Evolutionary conservation across 2,329 filamentous ascomycete species (phyloP).

Genomic region (Aspergillus nomiae): DNA sequence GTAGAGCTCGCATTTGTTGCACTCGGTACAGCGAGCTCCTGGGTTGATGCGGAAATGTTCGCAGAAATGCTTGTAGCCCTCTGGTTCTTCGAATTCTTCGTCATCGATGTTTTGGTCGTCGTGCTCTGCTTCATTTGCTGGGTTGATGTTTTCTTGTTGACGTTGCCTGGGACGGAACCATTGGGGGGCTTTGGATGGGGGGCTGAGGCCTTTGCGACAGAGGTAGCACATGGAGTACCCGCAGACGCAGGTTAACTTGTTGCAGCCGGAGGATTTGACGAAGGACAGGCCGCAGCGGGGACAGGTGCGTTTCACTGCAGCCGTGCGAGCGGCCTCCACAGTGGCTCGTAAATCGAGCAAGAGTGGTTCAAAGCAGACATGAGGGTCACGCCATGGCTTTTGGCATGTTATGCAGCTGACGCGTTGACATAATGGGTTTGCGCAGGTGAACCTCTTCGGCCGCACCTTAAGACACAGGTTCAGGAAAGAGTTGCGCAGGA

Average conservation of each 20-base stretch:
- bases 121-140: slow-evolving; percentile 42
- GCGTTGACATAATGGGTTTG: slow-evolving; percentile 66
- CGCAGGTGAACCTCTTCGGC: slow-evolving; percentile 77
- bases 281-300: slow-evolving; percentile 89
- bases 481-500: slow-evolving; percentile 63
- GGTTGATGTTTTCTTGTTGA: slow-evolving; percentile 34
- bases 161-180: slow-evolving; percentile 12
- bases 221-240: slow-evolving; percentile 99
- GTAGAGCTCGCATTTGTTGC: slow-evolving; percentile 75
- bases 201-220: slow-evolving; percentile 69
- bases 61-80: slow-evolving; percentile 93
- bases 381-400: slow-evolving; percentile 83
- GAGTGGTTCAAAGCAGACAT: slow-evolving; percentile 85
- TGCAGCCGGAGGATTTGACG: slow-evolving; percentile 91
- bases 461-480: slow-evolving; percentile 71
- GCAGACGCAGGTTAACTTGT: slow-evolving; percentile 93
- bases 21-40: slow-evolving; percentile 74
- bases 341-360: slow-evolving; percentile 81
- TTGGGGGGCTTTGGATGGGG: slow-evolving; percentile 22
- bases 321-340: slow-evolving; percentile 89
- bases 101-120: slow-evolving; percentile 23
- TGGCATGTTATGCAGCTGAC: slow-evolving; percentile 79
- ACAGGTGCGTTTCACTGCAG: slow-evolving; percentile 92
- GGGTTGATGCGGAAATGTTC: slow-evolving; percentile 87
- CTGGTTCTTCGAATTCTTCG: slow-evolving; percentile 48